Evolutionary conservation across 2,329 filamentous ascomycete species (phyloP).

Genomic region (Ceratocystiopsis minuta): DNA sequence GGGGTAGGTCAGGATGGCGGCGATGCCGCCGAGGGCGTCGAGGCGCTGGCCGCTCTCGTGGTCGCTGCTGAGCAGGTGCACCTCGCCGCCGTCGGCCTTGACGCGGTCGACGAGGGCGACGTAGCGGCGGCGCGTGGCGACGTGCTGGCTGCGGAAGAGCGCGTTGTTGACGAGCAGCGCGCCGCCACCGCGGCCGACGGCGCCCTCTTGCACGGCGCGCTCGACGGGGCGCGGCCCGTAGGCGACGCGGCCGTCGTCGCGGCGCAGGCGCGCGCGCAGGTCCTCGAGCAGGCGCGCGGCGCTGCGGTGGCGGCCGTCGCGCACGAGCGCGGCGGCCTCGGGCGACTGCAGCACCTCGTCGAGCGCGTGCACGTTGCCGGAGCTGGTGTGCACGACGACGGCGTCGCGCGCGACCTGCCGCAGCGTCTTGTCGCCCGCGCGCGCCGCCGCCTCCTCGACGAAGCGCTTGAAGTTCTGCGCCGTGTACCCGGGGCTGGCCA

Average conservation of each 20-base stretch:
- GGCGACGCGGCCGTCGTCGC: slow-evolving; percentile 76
- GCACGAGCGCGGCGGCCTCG: slow-evolving; percentile 58
- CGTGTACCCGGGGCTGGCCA: slow-evolving; percentile 81
- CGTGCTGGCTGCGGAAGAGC: slow-evolving; percentile 68
- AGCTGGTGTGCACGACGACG: slow-evolving; percentile 66
- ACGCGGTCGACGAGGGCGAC: slow-evolving; percentile 78
- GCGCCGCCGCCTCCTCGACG: slow-evolving; percentile 40
- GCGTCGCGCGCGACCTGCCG: slow-evolving; percentile 40
- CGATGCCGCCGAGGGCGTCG: slow-evolving; percentile 70
- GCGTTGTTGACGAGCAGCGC: slow-evolving; percentile 73
- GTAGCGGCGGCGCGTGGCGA: slow-evolving; percentile 60
- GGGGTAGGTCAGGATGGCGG: slow-evolving; percentile 79
- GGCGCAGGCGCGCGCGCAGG: slow-evolving; percentile 59
- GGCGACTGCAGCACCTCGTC: slow-evolving; percentile 73
- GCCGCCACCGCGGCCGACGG: slow-evolving; percentile 72
- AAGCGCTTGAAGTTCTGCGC: slow-evolving; percentile 66
- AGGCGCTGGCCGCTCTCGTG: slow-evolving; percentile 84
- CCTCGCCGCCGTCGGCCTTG: slow-evolving; percentile 71
- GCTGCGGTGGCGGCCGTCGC: slow-evolving; percentile 72
- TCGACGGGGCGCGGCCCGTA: slow-evolving; percentile 76
- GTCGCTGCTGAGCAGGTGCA: slow-evolving; percentile 74
- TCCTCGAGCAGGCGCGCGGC: slow-evolving; percentile 75
- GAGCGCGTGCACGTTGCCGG: slow-evolving; percentile 72
- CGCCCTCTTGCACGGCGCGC: slow-evolving; percentile 68
- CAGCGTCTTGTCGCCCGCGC: slow-evolving; percentile 50